Percentiles rank a stretch among this genome's conserved stretches.
These are phyloP conservation scores for Pyrenochaeta sp. DNA, from an alignment of 2,329 filamentous ascomycete genomes.

Conservation along the genomic window DNA sequence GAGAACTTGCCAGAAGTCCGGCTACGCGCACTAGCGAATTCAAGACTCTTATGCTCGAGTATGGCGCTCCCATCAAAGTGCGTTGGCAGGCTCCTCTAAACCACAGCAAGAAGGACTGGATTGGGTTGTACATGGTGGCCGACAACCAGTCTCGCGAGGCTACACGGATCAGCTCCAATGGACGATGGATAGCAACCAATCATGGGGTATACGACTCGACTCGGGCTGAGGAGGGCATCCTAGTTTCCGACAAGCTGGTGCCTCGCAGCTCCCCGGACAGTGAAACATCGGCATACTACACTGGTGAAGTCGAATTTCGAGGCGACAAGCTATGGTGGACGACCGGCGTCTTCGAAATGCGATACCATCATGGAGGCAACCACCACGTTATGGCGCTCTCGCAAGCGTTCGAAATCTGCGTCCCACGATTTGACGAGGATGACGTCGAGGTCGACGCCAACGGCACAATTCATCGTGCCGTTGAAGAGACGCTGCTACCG, in stretches of 20 bases:
- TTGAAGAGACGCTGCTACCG: slow-evolving; percentile 80
- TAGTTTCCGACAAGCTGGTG: slow-evolving; percentile 70
- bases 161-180: slow-evolving; percentile 83
- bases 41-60: slow-evolving; percentile 82
- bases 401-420: slow-evolving; percentile 88
- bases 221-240: slow-evolving; percentile 77
- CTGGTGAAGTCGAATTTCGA: slow-evolving; percentile 84
- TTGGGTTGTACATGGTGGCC: slow-evolving; percentile 93
- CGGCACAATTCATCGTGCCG: slow-evolving; percentile 69
- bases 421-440: slow-evolving; percentile 81
- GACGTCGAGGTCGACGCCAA: slow-evolving; percentile 66
- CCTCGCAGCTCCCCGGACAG: slow-evolving; percentile 53
- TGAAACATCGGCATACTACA: slow-evolving; percentile 67
- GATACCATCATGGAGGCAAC: slow-evolving; percentile 92
- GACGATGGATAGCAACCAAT: slow-evolving; percentile 87
- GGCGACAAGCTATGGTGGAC: slow-evolving; percentile 98
- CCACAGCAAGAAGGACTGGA: slow-evolving; percentile 92
- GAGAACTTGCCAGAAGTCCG: slow-evolving; percentile 71
- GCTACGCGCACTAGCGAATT: slow-evolving; percentile 67
- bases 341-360: slow-evolving; percentile 93
- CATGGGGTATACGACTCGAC: slow-evolving; percentile 77
- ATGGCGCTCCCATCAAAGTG: slow-evolving; percentile 87
- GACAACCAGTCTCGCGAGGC: slow-evolving; percentile 88
- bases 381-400: slow-evolving; percentile 96
- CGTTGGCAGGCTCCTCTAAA: slow-evolving; percentile 88